Evolutionary conservation across 139 green algal genomes (phyloP).

Genomic region (Ettlia oleoabundans): DNA sequence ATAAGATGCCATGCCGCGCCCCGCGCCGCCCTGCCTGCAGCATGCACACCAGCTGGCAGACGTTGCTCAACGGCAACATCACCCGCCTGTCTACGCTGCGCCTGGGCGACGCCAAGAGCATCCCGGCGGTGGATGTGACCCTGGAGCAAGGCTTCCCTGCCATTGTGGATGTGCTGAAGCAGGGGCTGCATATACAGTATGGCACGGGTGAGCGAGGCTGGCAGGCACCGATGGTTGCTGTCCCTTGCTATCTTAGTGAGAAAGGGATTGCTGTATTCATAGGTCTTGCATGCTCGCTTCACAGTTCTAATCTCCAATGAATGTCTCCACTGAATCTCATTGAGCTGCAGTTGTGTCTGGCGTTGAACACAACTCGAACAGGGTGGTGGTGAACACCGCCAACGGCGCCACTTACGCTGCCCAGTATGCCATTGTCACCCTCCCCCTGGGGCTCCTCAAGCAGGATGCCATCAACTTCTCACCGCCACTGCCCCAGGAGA

Average conservation of each 20-base stretch:
- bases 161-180: slow-evolving; percentile 32
- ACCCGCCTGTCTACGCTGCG: slow-evolving; percentile 34
- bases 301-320: not conserved
- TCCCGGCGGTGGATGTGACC: slow-evolving; percentile 58
- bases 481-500: slow-evolving; percentile 64
- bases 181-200: slow-evolving; percentile 59
- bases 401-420: slow-evolving; percentile 37
- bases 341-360: slow-evolving; percentile 26
- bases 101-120: slow-evolving; percentile 41
- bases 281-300: not conserved
- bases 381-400: slow-evolving; percentile 20
- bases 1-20: no score
- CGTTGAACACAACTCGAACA: slow-evolving; percentile 11
- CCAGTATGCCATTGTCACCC: slow-evolving; percentile 67
- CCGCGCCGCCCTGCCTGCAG: not conserved
- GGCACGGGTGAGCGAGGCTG: slow-evolving; percentile 9
- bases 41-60: slow-evolving; percentile 50
- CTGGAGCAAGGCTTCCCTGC: slow-evolving; percentile 48
- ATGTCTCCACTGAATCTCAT: no score
- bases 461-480: slow-evolving; percentile 54
- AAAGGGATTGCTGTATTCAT: not conserved
- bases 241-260: no score
- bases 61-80: slow-evolving; percentile 46
- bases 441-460: slow-evolving; percentile 68
- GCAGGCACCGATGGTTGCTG: no score